Evolutionary conservation across 768 basidiomycete species (phyloP).

Genomic region (Termitomyces sp.): DNA sequence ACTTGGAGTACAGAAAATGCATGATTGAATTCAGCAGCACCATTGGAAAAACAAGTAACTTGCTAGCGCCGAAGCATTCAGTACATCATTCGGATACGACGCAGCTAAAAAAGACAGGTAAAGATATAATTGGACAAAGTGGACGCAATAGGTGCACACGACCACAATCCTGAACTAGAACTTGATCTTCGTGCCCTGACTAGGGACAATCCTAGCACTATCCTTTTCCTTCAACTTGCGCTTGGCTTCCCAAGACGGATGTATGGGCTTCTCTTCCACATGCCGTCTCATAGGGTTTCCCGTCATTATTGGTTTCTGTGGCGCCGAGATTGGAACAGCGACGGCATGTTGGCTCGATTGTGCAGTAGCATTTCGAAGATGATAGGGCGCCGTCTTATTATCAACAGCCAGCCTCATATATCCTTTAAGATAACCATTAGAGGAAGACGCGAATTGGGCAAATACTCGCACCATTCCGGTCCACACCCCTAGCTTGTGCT

Average conservation of each 20-base stretch:
- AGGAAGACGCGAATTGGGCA: not conserved
- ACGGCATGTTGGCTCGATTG: conserved; percentile 23
- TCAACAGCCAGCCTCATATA: not conserved
- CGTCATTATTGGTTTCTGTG: not conserved
- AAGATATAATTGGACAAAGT: not conserved
- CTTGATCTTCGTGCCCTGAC: conserved; percentile 84
- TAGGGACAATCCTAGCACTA: conserved; percentile 52
- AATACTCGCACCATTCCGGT: conserved; percentile 1
- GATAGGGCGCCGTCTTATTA: conserved; percentile 14
- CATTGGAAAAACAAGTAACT: not conserved
- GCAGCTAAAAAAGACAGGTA: not conserved
- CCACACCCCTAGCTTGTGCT: conserved; percentile 16
- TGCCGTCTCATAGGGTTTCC: conserved; percentile 5
- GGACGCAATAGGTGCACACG: conserved; percentile 8
- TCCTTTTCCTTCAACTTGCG: conserved; percentile 69
- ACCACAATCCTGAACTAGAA: conserved; percentile 28
- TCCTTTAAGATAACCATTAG: not conserved
- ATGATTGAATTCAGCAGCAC: not conserved
- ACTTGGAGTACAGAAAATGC: not conserved
- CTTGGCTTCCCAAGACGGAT: conserved; percentile 98
- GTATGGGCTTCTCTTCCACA: conserved; percentile 44
- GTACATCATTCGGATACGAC: not conserved
- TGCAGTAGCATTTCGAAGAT: conserved; percentile 18
- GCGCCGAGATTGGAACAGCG: conserved; percentile 1
- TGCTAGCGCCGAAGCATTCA: not conserved